A percentile compares a stretch with the other conserved stretches of the same genome.
Conservation (phyloP, 2,329 filamentous ascomycete species). For the Phialophora chinensis region DNA sequence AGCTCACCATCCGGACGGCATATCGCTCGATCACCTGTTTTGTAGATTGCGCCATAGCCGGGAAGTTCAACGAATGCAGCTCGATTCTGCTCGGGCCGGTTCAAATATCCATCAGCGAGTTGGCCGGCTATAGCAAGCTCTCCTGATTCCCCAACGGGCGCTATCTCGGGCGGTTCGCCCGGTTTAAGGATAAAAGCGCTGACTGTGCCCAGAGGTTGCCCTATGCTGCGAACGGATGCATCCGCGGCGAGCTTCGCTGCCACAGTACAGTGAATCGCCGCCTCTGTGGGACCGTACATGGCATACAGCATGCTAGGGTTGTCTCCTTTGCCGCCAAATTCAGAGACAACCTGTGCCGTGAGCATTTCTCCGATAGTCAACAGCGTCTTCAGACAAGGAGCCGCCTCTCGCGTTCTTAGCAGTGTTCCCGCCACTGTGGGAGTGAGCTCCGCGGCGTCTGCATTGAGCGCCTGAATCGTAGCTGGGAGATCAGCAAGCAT, state of each 20-base stretch:
- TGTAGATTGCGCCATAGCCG: conserved; percentile 72
- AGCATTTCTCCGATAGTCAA: conserved; percentile 95
- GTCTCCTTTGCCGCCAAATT: conserved; percentile 70
- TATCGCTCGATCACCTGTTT: conserved; percentile 82
- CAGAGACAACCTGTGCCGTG: conserved; percentile 73
- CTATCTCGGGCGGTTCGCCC: conserved; percentile 54
- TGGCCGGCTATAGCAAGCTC: conserved; percentile 87
- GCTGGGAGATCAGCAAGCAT: conserved; percentile 77
- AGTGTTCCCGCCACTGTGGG: conserved; percentile 84
- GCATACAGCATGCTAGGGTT: conserved; percentile 75
- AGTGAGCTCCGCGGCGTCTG: conserved; percentile 88
- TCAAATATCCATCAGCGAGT: conserved; percentile 80
- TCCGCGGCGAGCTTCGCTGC: conserved; percentile 65
- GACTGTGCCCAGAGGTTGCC: conserved; percentile 78
- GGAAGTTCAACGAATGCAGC: conserved; percentile 71
- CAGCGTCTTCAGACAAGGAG: conserved; percentile 71
- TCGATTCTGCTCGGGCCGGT: conserved; percentile 75
- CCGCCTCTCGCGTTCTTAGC: conserved; percentile 69
- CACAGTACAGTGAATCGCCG: conserved; percentile 86
- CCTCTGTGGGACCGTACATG: conserved; percentile 95
- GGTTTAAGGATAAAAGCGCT: conserved; percentile 73
- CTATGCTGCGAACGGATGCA: conserved; percentile 72
- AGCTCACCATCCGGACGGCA: conserved; percentile 71
- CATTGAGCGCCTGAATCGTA: conserved; percentile 66
- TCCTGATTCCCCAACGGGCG: conserved; percentile 71